Evolutionary conservation across 257 asterid species (phyloP).

Genomic region (Handroanthus guayacan): DNA sequence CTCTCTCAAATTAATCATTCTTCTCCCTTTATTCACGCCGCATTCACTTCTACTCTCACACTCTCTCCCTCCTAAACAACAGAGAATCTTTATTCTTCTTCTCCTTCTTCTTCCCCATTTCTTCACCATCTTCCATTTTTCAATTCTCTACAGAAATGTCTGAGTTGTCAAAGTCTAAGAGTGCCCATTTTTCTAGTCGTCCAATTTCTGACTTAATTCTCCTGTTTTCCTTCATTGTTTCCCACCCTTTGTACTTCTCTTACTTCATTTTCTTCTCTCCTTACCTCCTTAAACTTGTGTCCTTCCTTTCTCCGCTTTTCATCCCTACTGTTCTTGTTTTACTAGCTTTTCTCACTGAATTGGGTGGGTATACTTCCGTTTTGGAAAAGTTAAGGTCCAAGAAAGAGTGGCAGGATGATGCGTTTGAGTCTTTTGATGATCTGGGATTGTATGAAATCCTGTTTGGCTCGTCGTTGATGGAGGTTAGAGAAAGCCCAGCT

Average conservation of each 20-base stretch:
- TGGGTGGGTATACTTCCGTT: conserved; percentile 19
- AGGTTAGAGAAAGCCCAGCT: conserved; percentile 28
- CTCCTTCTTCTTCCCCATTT: conserved; percentile 46
- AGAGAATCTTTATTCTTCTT: conserved; percentile 34
- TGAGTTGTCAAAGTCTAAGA: conserved; percentile 47
- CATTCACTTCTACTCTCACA: conserved; percentile 46
- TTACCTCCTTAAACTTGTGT: conserved; percentile 56
- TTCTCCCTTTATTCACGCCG: conserved; percentile 77
- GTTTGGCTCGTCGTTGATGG: conserved; percentile 45
- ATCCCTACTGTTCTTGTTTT: conserved; percentile 63
- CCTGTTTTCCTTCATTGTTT: conserved; percentile 50
- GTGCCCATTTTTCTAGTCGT: conserved; percentile 42
- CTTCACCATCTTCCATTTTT: conserved; percentile 51
- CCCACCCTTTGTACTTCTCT: conserved; percentile 69
- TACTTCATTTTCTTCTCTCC: conserved; percentile 74
- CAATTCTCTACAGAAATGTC: conserved; percentile 52
- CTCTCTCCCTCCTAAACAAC: conserved; percentile 34
- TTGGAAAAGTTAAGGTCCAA: conserved; percentile 32
- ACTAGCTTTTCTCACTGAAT: conserved; percentile 47
- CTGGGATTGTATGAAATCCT: conserved; percentile 56
- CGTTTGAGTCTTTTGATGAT: conserved; percentile 37
- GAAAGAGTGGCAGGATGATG: conserved; percentile 14
- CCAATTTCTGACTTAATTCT: conserved; percentile 46
- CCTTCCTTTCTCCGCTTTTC: conserved; percentile 80
- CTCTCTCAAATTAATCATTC: conserved; percentile 22